phyloP scores from a whole-genome alignment of 2,329 filamentous ascomycete species.

The Alternaria postmessia region DNA sequence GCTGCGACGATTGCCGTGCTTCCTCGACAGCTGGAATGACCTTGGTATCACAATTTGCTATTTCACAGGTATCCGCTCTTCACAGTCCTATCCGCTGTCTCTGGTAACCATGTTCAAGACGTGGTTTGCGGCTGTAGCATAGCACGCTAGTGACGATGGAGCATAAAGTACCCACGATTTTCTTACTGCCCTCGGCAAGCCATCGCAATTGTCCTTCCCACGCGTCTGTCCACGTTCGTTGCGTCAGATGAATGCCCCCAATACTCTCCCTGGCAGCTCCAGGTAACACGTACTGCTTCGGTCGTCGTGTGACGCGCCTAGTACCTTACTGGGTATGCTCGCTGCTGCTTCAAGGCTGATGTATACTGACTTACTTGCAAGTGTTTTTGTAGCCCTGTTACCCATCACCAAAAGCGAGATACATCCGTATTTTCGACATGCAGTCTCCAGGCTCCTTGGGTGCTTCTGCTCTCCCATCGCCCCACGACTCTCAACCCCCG shows the following conservation, averaged over 20 bases:
- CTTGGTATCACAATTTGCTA: background rate
- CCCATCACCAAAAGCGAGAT: background rate
- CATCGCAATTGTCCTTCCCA: constrained; percentile 25
- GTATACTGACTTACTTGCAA: constrained; percentile 6
- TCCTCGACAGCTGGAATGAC: background rate
- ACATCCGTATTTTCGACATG: background rate
- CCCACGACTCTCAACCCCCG: background rate
- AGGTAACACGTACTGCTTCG: constrained; percentile 42
- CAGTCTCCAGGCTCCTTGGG: background rate
- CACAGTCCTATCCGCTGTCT: background rate
- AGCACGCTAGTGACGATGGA: constrained; percentile 22
- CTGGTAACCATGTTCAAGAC: background rate
- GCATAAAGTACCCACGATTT: constrained; percentile 18
- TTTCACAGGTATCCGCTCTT: background rate
- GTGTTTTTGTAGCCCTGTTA: background rate
- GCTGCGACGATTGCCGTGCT: background rate
- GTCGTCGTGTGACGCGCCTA: constrained; percentile 24
- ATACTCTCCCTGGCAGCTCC: constrained; percentile 39
- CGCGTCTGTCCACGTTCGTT: constrained; percentile 11
- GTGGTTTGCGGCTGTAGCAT: constrained; percentile 3
- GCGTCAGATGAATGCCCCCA: constrained; percentile 51
- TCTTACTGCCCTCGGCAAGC: constrained; percentile 14
- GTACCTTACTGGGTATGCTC: constrained; percentile 24
- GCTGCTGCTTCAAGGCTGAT: background rate
- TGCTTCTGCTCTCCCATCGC: background rate